These are phyloP conservation scores for Melampsora larici-populina DNA, from an alignment of 1,284 basidiomycete species.

Conservation along the genomic window DNA sequence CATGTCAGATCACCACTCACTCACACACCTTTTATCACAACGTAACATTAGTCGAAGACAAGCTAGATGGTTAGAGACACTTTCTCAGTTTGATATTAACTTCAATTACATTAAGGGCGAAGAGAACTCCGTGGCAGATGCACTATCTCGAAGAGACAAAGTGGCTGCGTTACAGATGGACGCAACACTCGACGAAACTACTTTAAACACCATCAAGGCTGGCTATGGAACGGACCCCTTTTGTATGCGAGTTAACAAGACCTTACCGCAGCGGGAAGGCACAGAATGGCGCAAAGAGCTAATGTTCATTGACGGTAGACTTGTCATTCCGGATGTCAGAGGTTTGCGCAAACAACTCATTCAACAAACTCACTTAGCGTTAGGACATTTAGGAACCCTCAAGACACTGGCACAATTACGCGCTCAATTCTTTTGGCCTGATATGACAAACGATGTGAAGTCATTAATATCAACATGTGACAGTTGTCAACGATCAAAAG, in stretches of 20 bases:
- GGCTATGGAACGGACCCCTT: constrained; percentile 4
- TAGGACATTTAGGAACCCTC: constrained; percentile 56
- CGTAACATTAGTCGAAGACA: too few species aligned
- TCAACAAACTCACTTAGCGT: constrained; percentile 51
- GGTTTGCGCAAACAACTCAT: constrained; percentile 49
- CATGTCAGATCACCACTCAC: too few species aligned
- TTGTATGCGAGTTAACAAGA: background rate
- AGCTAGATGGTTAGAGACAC: constrained; percentile 1
- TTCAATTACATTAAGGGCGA: constrained; percentile 3
- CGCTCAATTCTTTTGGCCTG: constrained; percentile 56
- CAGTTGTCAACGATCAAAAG: constrained; percentile 44
- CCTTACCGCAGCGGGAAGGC: background rate
- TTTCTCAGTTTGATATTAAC: background rate
- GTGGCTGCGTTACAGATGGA: background rate
- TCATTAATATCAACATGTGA: constrained; percentile 13
- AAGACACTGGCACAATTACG: constrained; percentile 53
- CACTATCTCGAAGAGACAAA: background rate
- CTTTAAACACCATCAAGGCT: background rate
- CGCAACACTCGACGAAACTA: background rate
- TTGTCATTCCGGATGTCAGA: constrained; percentile 52
- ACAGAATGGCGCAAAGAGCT: constrained; percentile 46
- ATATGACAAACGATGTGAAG: constrained; percentile 51
- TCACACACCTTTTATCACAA: too few species aligned
- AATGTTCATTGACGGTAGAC: constrained; percentile 50
- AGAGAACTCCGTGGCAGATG: background rate